phyloP scores from a whole-genome alignment of 2,329 filamentous ascomycete genomes.

The Exophiala alcalophila region DNA sequence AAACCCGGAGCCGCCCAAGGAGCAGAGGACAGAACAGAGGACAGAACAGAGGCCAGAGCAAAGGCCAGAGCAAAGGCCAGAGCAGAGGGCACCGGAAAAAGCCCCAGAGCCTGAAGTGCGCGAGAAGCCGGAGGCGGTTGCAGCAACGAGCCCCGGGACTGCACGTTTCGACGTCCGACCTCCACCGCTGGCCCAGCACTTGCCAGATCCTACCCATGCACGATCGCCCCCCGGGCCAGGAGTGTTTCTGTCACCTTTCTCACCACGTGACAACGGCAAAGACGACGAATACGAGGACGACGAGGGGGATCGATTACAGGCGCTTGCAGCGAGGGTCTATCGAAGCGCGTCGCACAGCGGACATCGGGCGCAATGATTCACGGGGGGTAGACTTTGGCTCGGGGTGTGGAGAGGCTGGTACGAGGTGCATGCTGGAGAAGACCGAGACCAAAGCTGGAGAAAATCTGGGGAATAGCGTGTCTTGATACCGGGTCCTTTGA shows the following conservation, averaged over 20 bases:
- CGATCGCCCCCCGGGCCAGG: constrained; percentile 4
- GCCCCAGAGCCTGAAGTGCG: too few species aligned
- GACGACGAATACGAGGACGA: constrained; percentile 42
- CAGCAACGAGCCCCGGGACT: constrained; percentile 2
- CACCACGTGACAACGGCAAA: constrained; percentile 4
- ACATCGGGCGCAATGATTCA: too few species aligned
- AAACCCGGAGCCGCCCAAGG: constrained; percentile 4
- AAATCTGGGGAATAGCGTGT: too few species aligned
- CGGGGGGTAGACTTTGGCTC: too few species aligned
- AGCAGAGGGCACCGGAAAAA: too few species aligned
- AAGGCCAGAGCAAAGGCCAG: constrained; percentile 6
- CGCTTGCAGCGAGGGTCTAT: constrained; percentile 29
- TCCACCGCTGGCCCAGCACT: constrained; percentile 24
- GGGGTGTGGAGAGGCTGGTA: too few species aligned
- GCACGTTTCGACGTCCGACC: constrained; percentile 29
- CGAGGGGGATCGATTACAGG: constrained; percentile 39
- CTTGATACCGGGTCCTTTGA: too few species aligned
- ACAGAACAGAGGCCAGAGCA: background rate
- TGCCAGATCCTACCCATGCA: constrained; percentile 26
- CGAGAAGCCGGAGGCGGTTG: too few species aligned
- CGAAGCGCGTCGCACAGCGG: constrained; percentile 29
- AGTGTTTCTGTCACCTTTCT: constrained; percentile 1
- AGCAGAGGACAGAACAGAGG: too few species aligned
- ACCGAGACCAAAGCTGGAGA: too few species aligned
- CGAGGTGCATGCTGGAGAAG: too few species aligned